Evolutionary conservation across 192 early-diverging fungal species (phyloP).

Genomic region (Coemansia sp.): DNA sequence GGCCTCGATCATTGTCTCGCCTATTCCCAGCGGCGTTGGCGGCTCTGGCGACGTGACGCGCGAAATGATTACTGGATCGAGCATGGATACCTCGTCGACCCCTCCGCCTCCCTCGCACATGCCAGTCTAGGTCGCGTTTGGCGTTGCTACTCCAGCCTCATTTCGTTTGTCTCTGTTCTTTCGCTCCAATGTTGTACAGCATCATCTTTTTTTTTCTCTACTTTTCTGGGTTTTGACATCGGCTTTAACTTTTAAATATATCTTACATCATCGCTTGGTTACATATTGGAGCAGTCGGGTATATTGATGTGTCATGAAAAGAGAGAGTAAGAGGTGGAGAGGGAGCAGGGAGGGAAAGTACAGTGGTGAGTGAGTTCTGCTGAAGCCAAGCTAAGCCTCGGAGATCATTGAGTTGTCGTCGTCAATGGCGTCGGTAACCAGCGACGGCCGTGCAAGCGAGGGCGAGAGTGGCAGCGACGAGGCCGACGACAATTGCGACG

Average conservation of each 20-base stretch:
- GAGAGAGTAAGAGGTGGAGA: not conserved
- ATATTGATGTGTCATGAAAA: not conserved
- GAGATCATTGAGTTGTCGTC: conserved; percentile 14
- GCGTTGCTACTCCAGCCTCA: not conserved
- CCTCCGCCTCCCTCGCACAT: conserved; percentile 18
- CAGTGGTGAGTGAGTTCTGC: not conserved
- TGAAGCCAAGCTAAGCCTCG: not conserved
- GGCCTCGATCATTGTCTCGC: conserved; percentile 13
- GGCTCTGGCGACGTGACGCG: not conserved
- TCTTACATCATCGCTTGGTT: no score
- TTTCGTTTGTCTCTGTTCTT: not conserved
- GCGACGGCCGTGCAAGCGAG: not conserved
- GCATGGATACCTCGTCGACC: conserved; percentile 19
- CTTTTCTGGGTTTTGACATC: not conserved
- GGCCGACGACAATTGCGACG: not conserved
- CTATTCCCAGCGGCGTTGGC: conserved; percentile 20
- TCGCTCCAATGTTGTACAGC: conserved; percentile 25
- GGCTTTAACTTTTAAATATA: no score
- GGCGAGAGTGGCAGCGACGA: conserved; percentile 7
- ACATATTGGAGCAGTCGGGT: not conserved
- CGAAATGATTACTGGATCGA: conserved; percentile 5
- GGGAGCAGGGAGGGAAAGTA: not conserved
- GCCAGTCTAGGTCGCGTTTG: conserved; percentile 4
- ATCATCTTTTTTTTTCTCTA: conserved; percentile 6
- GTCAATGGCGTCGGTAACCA: not conserved